A percentile compares a stretch with the other conserved stretches of the same genome.
phyloP scores from a whole-genome alignment of 2,329 filamentous ascomycete species.

The Cryoendolithus antarcticus region DNA sequence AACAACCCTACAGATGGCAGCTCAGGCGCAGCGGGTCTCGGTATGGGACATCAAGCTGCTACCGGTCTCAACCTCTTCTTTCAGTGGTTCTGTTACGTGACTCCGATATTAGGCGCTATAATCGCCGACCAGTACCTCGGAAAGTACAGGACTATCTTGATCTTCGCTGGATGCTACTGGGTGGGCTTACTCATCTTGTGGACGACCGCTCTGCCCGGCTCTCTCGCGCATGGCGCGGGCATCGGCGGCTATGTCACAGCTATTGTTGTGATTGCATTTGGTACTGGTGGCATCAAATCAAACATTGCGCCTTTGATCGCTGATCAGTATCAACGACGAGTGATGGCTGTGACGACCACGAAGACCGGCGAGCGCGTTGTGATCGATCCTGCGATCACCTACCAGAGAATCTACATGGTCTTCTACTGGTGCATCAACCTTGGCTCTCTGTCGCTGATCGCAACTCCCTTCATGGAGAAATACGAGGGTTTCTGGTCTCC shows the following conservation, averaged over 20 bases:
- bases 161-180: slow-evolving; percentile 51
- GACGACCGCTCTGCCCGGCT: slow-evolving; percentile 49
- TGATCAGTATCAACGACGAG: slow-evolving; percentile 34
- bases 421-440: slow-evolving; percentile 65
- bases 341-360: slow-evolving; percentile 27
- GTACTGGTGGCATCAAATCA: slow-evolving; percentile 70
- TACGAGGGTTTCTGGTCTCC: slow-evolving; percentile 56
- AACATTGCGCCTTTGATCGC: slow-evolving; percentile 50
- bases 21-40: slow-evolving; percentile 30
- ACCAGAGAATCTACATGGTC: slow-evolving; percentile 43
- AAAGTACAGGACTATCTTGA: slow-evolving; percentile 57
- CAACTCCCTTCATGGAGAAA: slow-evolving; percentile 56
- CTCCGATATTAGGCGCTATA: slow-evolving; percentile 34
- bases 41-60: slow-evolving; percentile 30
- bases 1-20: slow-evolving; percentile 26
- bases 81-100: slow-evolving; percentile 38
- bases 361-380: slow-evolving; percentile 35
- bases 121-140: slow-evolving; percentile 57
- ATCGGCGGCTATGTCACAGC: slow-evolving; percentile 53
- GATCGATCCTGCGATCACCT: slow-evolving; percentile 35
- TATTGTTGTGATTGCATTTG: slow-evolving; percentile 58
- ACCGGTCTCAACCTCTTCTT: slow-evolving; percentile 35
- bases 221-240: slow-evolving; percentile 47
- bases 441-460: slow-evolving; percentile 55
- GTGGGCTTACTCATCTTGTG: slow-evolving; percentile 56